Base-by-base conservation (phyloP, 2,329 filamentous ascomycete species). In the Fusarium denticulatum region DNA sequence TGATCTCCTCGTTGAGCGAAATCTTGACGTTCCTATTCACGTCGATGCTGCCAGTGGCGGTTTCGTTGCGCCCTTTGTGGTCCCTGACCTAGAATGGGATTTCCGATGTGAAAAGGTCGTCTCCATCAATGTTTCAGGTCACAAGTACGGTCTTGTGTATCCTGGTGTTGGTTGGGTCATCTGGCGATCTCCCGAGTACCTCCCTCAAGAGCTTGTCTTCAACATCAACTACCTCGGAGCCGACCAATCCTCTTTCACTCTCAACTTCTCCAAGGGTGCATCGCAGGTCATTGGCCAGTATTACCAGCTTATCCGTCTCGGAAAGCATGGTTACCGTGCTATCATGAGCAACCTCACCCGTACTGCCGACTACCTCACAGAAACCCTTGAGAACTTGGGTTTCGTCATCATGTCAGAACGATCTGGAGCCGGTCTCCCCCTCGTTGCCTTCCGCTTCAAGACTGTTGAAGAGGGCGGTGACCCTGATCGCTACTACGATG, bases 161-260 rank as follows among this genome's bases (percentile, higher is more conserved):
- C 95, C 95, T 1, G 95, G 96, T 81, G 94, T 98, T 20, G 96
- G 96, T 66, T 98, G 96, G 96, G 91, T 96, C 16, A 87, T 98
- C 74, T 98, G 95, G 95, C 91, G 95, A 53, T 89, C 91, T 43
- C 89, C 94, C 57, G 92, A 96, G 81, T 96, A 88, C 83, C 88
- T 97, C 6, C 96, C 96, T 13, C 88, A 96, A 80, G 95, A 98
- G 79, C 91, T 98, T 28, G 94, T 98, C 78, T 98, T 98, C 90
- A 98, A 97, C 88, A 98, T 98, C 89, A 98, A 98, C 88, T 98
- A 98, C 85, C 92, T 98, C 11, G 96, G 96, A 56, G 95, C 96
- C 16, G 94, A 98, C 80, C 96, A 98, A 82, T 93, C 95, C 5
- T 97, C 94, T 7, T 98, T 98, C 85, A 98, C 96, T 0, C 90